These are phyloP conservation scores for Rhododendron vialii DNA, from an alignment of 148 eudicot species.

Conservation along the genomic window DNA sequence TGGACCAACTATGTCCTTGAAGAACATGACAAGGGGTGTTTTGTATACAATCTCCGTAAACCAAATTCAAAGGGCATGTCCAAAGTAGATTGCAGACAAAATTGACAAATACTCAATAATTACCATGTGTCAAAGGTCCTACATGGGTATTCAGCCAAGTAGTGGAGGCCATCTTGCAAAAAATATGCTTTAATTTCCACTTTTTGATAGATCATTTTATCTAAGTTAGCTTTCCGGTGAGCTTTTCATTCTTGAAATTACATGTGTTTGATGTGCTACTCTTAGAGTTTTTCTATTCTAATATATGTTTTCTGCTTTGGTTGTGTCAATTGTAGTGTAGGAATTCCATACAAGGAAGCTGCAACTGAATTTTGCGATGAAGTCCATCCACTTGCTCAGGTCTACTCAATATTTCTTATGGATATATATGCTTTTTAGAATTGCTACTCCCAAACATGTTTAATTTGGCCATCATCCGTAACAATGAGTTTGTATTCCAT, in stretches of 20 bases:
- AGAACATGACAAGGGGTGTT: not conserved
- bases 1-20: not conserved
- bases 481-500: not conserved
- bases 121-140: not conserved
- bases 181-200: no score
- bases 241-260: not conserved
- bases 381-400: constrained; percentile 58
- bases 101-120: not conserved
- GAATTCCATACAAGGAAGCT: constrained; percentile 61
- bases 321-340: constrained; percentile 29
- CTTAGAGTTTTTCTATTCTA: not conserved
- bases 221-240: not conserved
- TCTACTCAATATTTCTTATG: constrained; percentile 1
- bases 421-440: not conserved
- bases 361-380: constrained; percentile 37
- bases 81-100: not conserved
- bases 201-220: not conserved
- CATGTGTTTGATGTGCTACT: not conserved
- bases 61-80: not conserved
- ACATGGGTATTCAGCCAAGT: not conserved
- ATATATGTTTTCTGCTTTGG: not conserved
- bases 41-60: not conserved
- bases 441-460: not conserved
- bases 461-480: not conserved
- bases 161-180: not conserved